Percentiles rank a stretch among this genome's conserved stretches.
Evolutionary conservation across 2,329 filamentous ascomycete genomes (phyloP).

Genomic region (Cryphonectria naterciae): DNA sequence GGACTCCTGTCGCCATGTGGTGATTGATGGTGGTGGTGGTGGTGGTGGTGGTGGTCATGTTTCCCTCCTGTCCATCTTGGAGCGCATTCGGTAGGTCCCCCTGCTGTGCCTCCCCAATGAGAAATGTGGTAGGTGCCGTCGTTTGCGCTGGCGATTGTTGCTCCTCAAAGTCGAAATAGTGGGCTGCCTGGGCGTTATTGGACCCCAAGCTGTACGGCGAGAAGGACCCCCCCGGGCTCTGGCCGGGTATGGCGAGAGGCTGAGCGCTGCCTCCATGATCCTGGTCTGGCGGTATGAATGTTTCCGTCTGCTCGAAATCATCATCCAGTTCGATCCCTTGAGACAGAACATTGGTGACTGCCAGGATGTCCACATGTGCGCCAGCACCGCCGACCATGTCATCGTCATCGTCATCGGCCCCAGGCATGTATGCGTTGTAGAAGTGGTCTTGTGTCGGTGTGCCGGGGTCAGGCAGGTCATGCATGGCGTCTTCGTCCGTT

Average conservation of each 20-base stretch:
- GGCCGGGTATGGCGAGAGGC: background rate
- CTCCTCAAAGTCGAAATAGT: background rate
- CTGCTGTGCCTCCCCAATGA: background rate
- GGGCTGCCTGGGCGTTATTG: background rate
- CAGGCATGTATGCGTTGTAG: constrained; percentile 31
- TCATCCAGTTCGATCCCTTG: constrained; percentile 33
- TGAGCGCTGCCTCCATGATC: constrained; percentile 10
- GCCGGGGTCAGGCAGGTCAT: background rate
- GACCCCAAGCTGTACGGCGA: background rate
- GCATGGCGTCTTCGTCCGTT: background rate
- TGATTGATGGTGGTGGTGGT: background rate
- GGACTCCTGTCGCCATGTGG: background rate
- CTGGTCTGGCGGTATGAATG: constrained; percentile 10
- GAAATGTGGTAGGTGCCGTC: background rate
- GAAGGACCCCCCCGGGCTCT: background rate
- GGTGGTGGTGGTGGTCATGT: background rate
- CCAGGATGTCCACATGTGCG: constrained; percentile 32
- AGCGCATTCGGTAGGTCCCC: background rate
- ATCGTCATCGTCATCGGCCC: constrained; percentile 34
- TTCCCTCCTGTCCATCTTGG: background rate
- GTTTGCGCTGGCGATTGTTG: background rate
- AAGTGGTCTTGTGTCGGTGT: constrained; percentile 15
- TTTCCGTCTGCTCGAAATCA: constrained; percentile 19
- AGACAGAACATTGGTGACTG: constrained; percentile 30
- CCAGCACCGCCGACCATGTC: constrained; percentile 34